These are phyloP conservation scores for Scleroderma citrinum DNA, from an alignment of 768 basidiomycete genomes.

Conservation along the genomic window DNA sequence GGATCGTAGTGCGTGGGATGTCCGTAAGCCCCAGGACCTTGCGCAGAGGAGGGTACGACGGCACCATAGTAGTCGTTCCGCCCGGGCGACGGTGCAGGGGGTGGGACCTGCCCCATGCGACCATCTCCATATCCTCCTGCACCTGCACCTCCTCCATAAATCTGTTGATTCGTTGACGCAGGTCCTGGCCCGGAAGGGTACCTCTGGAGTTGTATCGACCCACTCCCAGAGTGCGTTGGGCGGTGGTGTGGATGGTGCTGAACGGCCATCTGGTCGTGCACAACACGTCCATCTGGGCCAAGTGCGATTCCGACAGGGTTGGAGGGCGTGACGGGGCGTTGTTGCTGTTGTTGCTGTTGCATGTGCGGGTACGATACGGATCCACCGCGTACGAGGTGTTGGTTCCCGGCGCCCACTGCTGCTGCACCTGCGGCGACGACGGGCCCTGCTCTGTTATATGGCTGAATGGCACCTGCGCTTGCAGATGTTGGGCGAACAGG, in stretches of 20 bases:
- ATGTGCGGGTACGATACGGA: background rate
- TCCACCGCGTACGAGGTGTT: background rate
- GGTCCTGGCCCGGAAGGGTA: background rate
- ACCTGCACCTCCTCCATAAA: background rate
- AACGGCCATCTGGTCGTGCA: constrained; percentile 74
- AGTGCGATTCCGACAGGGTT: constrained; percentile 80
- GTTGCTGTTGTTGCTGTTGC: constrained; percentile 11
- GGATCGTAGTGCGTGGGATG: background rate
- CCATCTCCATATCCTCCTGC: background rate
- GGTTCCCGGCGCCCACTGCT: background rate
- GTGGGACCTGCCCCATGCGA: background rate
- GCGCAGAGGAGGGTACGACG: background rate
- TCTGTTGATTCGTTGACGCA: background rate
- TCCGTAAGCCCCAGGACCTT: background rate
- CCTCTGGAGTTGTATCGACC: background rate
- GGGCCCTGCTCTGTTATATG: background rate
- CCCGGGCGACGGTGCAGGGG: background rate
- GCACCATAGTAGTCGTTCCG: background rate
- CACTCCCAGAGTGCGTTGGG: constrained; percentile 7
- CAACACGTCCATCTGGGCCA: constrained; percentile 73
- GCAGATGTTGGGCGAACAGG: background rate
- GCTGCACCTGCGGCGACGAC: constrained; percentile 7
- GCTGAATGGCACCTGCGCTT: background rate
- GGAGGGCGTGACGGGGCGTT: constrained; percentile 59
- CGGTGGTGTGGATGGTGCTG: constrained; percentile 16